phyloP scores from a whole-genome alignment of 257 asterid genomes.

The Striga asiatica region DNA sequence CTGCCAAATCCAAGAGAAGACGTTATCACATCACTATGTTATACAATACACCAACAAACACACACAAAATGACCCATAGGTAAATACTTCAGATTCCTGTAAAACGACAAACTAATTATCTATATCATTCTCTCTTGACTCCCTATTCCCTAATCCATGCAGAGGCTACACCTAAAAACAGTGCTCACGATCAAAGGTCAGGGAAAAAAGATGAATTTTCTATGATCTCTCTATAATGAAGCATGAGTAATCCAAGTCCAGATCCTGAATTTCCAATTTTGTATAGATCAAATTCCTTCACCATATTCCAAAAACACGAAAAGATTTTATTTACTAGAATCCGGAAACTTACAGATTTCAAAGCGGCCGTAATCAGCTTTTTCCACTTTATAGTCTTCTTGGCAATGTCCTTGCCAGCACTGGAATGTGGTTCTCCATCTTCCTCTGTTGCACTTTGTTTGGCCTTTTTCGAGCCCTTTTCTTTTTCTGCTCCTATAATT shows the following conservation, averaged over 20 bases:
- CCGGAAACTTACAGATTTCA: conserved; percentile 49
- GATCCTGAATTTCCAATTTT: neutral
- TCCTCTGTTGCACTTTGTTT: conserved; percentile 28
- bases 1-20: conserved; percentile 35
- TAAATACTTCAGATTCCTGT: neutral
- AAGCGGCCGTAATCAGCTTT: conserved; percentile 62
- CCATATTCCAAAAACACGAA: neutral
- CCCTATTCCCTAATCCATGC: neutral
- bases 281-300: neutral
- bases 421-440: conserved; percentile 15
- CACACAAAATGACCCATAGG: too few species aligned
- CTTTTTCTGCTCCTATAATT: conserved; percentile 21
- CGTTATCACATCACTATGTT: neutral
- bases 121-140: too few species aligned
- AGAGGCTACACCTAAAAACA: neutral
- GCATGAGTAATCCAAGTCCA: neutral
- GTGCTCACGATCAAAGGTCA: neutral
- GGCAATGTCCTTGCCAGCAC: conserved; percentile 17
- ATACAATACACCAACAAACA: neutral
- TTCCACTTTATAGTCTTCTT: conserved; percentile 69
- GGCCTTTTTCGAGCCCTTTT: conserved; percentile 38
- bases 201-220: neutral
- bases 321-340: neutral
- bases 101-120: neutral
- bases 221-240: neutral